Evolutionary conservation across 148 eudicot species (phyloP), one percentile per base, ranked within the genome.

Genomic region (Fallopia convolvulus): DNA sequence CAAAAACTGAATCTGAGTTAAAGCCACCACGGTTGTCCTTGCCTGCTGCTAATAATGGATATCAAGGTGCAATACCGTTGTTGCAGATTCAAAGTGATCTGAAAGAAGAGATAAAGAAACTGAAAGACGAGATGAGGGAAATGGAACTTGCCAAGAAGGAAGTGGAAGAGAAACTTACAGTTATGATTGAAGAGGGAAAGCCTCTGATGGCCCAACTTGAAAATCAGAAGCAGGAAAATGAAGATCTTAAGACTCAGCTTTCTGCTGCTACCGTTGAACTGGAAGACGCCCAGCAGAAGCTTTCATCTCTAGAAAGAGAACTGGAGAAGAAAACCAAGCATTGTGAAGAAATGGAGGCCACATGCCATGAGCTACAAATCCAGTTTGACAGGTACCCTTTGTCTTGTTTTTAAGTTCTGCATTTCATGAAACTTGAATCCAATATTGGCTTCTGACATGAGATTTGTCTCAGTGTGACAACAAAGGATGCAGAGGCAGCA

Each of bases 341-440:
- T 18, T 82, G 81, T 83, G 81, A 86, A 77, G 88, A 85, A 75
- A 56, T 85, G 83, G 88, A 88, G 74, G 80, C 86, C 47, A 83
- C 84, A 72, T 82, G 84, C 80, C 85, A 76, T 70, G 82, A 84
- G 73, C 76, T 85, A 46, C 84, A 84, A 75, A 80, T 77, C 70
- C 90, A 84, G 84, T 81, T 80, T 9, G 83, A 88, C 82, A 85
- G 99, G 99, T 94, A 85, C 44, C 32, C 39, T 44, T 21, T 21
- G 74, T n/a, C 56, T 49, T 30, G 15, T 5, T 15, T 66, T 30
- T 5, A 33, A 8, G 13, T 36, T 36, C 17, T 30, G 30, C 71
- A 68, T 68, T 68, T 14, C 72, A 13, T 4, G 21, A 68, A 32
- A 14, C 11, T 68, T 39, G 72, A 36, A 36, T 68, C 5, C 15